These are phyloP conservation scores for Trichoderma hamatum DNA, from an alignment of 2,329 filamentous ascomycete species.

Conservation along the genomic window DNA sequence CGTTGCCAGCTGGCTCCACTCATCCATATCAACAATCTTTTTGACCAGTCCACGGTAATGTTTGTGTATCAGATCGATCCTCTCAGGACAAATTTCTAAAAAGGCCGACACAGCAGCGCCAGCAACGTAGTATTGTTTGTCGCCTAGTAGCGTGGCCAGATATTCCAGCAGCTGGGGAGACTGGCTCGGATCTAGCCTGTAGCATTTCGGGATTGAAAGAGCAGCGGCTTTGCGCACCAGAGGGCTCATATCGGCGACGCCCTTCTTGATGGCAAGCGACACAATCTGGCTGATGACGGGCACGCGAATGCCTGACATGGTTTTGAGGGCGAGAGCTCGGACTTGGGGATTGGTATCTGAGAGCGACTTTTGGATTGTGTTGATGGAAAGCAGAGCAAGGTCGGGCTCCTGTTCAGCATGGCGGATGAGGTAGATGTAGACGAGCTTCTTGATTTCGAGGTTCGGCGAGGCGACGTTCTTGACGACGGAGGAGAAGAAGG, in stretches of 20 bases:
- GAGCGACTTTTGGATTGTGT: constrained; percentile 97
- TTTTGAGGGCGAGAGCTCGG: constrained; percentile 86
- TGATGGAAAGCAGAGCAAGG: constrained; percentile 93
- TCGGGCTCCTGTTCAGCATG: constrained; percentile 97
- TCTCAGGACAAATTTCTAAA: constrained; percentile 83
- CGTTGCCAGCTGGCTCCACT: constrained; percentile 91
- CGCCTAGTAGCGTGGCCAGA: constrained; percentile 74
- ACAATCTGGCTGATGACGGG: constrained; percentile 98
- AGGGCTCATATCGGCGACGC: constrained; percentile 90
- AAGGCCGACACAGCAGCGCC: constrained; percentile 91
- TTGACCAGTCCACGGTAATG: constrained; percentile 84
- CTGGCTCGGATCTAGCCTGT: constrained; percentile 83
- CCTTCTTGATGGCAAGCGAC: constrained; percentile 91
- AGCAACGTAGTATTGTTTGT: constrained; percentile 95
- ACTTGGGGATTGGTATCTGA: constrained; percentile 90
- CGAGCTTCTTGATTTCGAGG: constrained; percentile 94
- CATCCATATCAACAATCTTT: constrained; percentile 98
- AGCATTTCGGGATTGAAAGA: constrained; percentile 93
- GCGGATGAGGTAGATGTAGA: constrained; percentile 97
- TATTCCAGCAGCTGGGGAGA: constrained; percentile 84
- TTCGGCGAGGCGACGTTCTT: constrained; percentile 97
- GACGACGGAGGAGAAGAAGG: constrained; percentile 96
- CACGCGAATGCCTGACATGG: constrained; percentile 97
- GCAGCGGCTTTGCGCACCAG: constrained; percentile 91
- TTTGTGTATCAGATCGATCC: constrained; percentile 85